phyloP scores from a whole-genome alignment of 306 rosid genomes.

The Corylus americana region DNA sequence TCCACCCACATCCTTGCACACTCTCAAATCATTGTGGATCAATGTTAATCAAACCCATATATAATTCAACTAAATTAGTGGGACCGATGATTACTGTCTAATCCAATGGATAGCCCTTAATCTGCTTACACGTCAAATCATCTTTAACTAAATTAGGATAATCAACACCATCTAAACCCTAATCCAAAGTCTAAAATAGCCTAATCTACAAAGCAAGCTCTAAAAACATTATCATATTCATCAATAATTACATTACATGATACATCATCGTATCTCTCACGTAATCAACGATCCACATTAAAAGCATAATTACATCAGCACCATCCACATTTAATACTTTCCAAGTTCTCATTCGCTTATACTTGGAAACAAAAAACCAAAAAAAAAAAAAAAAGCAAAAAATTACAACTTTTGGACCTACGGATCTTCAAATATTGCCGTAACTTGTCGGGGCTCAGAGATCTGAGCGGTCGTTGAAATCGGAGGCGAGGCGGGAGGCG shows the following conservation, averaged over 20 bases:
- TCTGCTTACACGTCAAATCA: background rate
- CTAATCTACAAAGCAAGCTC: background rate
- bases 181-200: background rate
- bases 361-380: too few relatives aligned
- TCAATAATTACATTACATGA: constrained; percentile 21
- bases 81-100: background rate
- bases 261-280: background rate
- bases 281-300: background rate
- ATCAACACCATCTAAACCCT: background rate
- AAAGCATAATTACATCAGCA: background rate
- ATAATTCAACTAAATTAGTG: too few relatives aligned
- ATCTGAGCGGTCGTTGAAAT: constrained; percentile 57
- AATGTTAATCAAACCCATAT: too few relatives aligned
- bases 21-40: too few relatives aligned
- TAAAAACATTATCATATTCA: background rate
- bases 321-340: background rate
- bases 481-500: constrained; percentile 88
- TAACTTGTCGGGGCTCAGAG: constrained; percentile 24
- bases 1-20: too few relatives aligned
- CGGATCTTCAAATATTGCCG: background rate
- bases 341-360: too few relatives aligned
- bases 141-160: background rate
- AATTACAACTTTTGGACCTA: background rate
- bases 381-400: background rate
- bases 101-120: background rate